Base-by-base conservation (phyloP, 2,329 filamentous ascomycete genomes). In the Aspergillus transmontanensis region DNA sequence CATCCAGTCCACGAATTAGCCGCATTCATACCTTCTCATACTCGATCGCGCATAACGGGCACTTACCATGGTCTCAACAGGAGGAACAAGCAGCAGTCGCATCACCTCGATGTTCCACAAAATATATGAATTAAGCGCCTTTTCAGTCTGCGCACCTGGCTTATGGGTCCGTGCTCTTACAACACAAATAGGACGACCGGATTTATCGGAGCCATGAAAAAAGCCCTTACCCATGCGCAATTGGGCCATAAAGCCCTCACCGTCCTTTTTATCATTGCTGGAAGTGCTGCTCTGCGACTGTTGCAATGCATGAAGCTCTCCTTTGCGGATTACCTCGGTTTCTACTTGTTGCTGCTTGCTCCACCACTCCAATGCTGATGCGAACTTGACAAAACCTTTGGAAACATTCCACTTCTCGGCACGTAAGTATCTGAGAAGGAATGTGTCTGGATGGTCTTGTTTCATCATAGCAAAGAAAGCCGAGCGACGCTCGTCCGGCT, bases 341-440 rank as follows among this genome's bases (percentile, higher is more conserved):
- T 98, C 95, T 19, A 97, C 91, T 66, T 91, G 87, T 85, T 94
- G 90, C 64, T 95, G 91, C 36, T 87, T 85, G 41, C 87, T 81
- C 62, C 94, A 87, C 94, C 94, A 98, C 75, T 92, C 89, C 86
- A 98, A 91, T 0, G 94, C 94, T 3, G 91, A 90, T 51, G 97
- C 85, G 78, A 97, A 83, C 94, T 98, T 98, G 66, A 95, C 86
- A 36, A 97, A 85, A 1, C 94, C 94, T 76, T 92, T 92, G 51
- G 95, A 89, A 4, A 96, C 89, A 72, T 98, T 92, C 94, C 94
- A 98, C 78, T 96, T 96, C 48, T 93, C 85, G 26, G 93, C 93
- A 56, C 93, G 85, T 57, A 96, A 81, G 76, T 95, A 96, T 45
- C 93, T 88, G 57, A 96, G 81, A 21, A 94, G 80, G 32, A 96